Conservation (phyloP, 129 eudicot species). For the Deinandra increscens region DNA sequence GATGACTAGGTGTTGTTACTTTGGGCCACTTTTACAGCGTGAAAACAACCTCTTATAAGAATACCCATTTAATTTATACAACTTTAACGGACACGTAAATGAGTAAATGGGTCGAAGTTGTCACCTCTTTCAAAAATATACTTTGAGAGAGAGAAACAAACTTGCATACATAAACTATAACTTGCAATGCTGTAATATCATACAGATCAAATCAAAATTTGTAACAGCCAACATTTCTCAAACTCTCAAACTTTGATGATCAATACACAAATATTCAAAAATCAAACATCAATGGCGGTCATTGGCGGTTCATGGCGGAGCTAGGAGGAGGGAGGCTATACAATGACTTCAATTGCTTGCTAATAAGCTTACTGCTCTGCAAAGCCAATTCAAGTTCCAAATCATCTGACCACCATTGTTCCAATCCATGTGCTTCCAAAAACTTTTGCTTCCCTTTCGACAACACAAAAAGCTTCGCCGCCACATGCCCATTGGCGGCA, state of each 20-base stretch:
- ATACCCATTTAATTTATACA: too few species aligned
- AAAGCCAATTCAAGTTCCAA: constrained; percentile 77
- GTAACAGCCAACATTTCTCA: constrained; percentile 4
- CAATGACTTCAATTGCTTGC: constrained; percentile 75
- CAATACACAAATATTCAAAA: constrained; percentile 2
- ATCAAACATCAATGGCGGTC: constrained; percentile 6
- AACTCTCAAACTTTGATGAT: too few species aligned
- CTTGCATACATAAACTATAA: too few species aligned
- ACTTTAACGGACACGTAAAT: too few species aligned
- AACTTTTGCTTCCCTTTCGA: constrained; percentile 90
- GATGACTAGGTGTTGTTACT: too few species aligned
- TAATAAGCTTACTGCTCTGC: constrained; percentile 73
- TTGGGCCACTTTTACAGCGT: too few species aligned
- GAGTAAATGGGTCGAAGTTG: too few species aligned
- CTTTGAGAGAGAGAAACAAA: too few species aligned
- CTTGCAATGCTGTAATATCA: too few species aligned
- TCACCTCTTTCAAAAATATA: too few species aligned
- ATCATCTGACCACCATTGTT: constrained; percentile 99
- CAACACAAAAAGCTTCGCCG: constrained; percentile 78
- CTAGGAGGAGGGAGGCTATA: constrained; percentile 54
- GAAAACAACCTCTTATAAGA: too few species aligned
- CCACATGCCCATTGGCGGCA: constrained; percentile 19
- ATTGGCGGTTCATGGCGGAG: constrained; percentile 25
- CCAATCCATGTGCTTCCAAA: constrained; percentile 86
- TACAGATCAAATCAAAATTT: too few species aligned